Evolutionary conservation across 805 yeast genomes (phyloP), one percentile per base, ranked within the genome.

Genomic region (Kluyveromyces starmeri): DNA sequence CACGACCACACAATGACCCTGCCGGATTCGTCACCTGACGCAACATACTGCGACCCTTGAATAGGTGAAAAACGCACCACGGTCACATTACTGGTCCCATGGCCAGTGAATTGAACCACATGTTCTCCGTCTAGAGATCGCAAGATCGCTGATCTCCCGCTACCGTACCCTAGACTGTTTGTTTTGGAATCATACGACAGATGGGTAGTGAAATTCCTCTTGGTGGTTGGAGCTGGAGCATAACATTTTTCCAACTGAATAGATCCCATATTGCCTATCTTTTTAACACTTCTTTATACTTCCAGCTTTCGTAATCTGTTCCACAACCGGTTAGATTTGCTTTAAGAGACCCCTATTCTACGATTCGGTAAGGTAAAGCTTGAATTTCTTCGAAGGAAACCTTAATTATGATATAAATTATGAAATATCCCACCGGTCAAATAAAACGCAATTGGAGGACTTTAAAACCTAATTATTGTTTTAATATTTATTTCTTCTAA

Each of bases 21-120:
- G 19, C 98, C 98, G n/a, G 78, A 61, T 46, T 76, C 84, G 53
- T 89, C 98, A 30, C 95, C 97, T 3, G 94, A 80, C 2, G 95
- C 96, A 20, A 89, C 64, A 59, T 83, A 89, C 58, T 68, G 80
- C 1, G 98, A 96, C 9, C 86, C 77, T 17, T 40, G 35, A 17
- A 49, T 43, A 1, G 97, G 95, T 1, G 95, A 68, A 56, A 92
- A 85, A 30, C 74, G 72, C 11, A 92, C 96, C 3, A 79, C 94
- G 0, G 95, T 82, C 25, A 94, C 84, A 15, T 72, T 61, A 26
- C 66, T 64, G 22, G 70, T 68, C 5, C 52, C 55, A 58, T 89
- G 97, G 30, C 73, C 78, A 7, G 71, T 71, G 62, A 80, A 89
- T 51, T 84, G 95, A n/a, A 67, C 36, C 8, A 74, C 61, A 4